Evolutionary conservation across 2,329 filamentous ascomycete genomes (phyloP), one percentile per base, ranked within the genome.

Genomic region (Colletotrichum sp.): DNA sequence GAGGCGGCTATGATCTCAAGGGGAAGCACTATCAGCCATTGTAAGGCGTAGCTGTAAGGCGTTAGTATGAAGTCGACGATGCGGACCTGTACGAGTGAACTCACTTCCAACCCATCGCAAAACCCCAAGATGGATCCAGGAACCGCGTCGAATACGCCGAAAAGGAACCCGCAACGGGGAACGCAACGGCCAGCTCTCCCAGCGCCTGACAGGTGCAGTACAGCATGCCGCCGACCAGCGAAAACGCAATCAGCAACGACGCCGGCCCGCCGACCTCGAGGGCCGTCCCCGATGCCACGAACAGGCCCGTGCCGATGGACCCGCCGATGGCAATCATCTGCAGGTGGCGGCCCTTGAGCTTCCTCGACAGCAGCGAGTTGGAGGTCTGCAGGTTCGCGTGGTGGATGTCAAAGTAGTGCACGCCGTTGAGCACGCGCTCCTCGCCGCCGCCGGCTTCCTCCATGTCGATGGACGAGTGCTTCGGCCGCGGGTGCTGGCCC

Each of bases 241-340:
- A 85, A 81, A 95, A 98, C n/a, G 94, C 94, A 63, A 98, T 90
- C 28, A 98, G 85, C 26, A 98, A 83, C 0, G 95, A 94, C 2
- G 94, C 95, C 6, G 95, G 95, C 5, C 95, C 95, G 79, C 95
- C 95, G 18, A 88, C 87, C 64, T 91, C 88, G 75, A 98, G 87
- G 13, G 95, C 92, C 76, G 88, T 89, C 69, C 95, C 95, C 1
- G 95, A 96, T 26, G 95, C 94, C 52, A 98, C 95, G 83, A 98
- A 98, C 4, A 98, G 88, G 78, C 96, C 96, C 28, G 94, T 96
- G 92, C 94, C 95, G 81, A 98, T 98, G 13, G 95, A 96, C 59
- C 96, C 96, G 80, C 96, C 96, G 79, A 98, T 98, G 16, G 96
- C 96, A 88, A 98, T 98, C 96, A 98, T 98, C 87, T 98, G 96